Base-by-base conservation (phyloP, 495 filamentous ascomycete genomes). In the Aspergillus mulundensis region DNA sequence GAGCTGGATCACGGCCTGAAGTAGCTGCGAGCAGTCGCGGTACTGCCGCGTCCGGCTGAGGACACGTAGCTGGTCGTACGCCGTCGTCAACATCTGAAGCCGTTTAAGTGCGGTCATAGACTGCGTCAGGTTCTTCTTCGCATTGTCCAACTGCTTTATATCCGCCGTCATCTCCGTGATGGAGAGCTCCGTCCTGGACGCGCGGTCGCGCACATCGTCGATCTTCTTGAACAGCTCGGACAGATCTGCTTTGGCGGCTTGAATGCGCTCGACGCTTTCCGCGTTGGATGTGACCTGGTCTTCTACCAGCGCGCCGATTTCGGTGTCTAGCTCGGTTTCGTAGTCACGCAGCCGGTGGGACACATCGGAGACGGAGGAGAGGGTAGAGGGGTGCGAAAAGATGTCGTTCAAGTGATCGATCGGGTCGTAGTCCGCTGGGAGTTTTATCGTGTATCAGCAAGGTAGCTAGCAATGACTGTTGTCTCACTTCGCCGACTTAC, bases 91-190 rank as follows among this genome's bases (percentile, higher is more conserved):
- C 94, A 99, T 97, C 79, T 99, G 94, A 57, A 99, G 77, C 25
- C 94, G 81, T 72, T 99, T 99, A 63, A 99, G 77, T 23, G 91
- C 95, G 20, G 94, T 99, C 94, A 99, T 99, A 38, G 91, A 96
- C 42, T 94, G 80, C 12, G 95, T 97, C 19, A 99, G 80, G 72
- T 97, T 97, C 68, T 86, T 86, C 77, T 99, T 99, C 42, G 93
- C 96, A 70, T 87, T 87, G 71, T 99, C 94, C 56, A 99, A 79
- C 62, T 93, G 86, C 73, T 99, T 99, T 71, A 99, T 99, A 66
- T 99, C 95, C 53, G 94, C 93, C 44, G 94, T 99, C 94, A 99
- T 99, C 57, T 92, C 90, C 54, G 93, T 96, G 69, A 99, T 99
- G 40, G 91, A 84, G 64, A 90, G 87, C 73, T 99, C 95, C 11